Evolutionary conservation across 768 basidiomycete species (phyloP).

Genomic region (Termitomyces heimii): DNA sequence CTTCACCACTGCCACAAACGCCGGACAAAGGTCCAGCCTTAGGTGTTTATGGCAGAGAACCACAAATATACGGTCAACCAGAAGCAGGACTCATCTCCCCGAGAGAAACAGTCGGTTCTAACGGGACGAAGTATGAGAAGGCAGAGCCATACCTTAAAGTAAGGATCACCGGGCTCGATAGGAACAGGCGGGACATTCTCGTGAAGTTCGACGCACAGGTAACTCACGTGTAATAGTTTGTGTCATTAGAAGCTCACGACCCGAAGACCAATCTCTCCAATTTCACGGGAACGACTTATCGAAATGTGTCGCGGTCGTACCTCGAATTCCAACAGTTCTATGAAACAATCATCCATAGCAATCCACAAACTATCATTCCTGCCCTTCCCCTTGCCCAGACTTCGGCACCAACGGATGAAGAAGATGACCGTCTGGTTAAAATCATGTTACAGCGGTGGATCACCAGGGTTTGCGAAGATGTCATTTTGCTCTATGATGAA

Average conservation of each 20-base stretch:
- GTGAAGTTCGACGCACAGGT: conserved; percentile 96
- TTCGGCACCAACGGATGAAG: conserved; percentile 95
- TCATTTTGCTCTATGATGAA: conserved; percentile 83
- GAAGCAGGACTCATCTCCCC: conserved; percentile 82
- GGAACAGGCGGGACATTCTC: conserved; percentile 92
- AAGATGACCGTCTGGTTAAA: conserved; percentile 93
- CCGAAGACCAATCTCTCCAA: conserved; percentile 88
- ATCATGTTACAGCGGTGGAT: conserved; percentile 96
- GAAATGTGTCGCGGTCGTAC: conserved; percentile 94
- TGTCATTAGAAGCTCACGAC: conserved; percentile 1
- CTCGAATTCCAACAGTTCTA: conserved; percentile 93
- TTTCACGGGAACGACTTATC: conserved; percentile 83
- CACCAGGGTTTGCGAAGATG: conserved; percentile 87
- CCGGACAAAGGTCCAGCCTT: conserved; percentile 47
- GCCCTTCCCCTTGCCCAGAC: conserved; percentile 96
- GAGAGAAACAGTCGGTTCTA: conserved; percentile 52
- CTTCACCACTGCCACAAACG: conserved; percentile 43
- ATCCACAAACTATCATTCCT: conserved; percentile 94
- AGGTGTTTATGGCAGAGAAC: conserved; percentile 70
- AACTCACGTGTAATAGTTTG: conserved; percentile 17
- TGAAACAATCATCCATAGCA: conserved; percentile 81
- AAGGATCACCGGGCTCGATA: conserved; percentile 84
- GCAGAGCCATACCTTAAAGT: conserved; percentile 83
- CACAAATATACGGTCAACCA: conserved; percentile 84
- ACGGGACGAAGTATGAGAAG: conserved; percentile 70